Conservation (phyloP, 2,329 filamentous ascomycete species). For the Xylariales sp. region DNA sequence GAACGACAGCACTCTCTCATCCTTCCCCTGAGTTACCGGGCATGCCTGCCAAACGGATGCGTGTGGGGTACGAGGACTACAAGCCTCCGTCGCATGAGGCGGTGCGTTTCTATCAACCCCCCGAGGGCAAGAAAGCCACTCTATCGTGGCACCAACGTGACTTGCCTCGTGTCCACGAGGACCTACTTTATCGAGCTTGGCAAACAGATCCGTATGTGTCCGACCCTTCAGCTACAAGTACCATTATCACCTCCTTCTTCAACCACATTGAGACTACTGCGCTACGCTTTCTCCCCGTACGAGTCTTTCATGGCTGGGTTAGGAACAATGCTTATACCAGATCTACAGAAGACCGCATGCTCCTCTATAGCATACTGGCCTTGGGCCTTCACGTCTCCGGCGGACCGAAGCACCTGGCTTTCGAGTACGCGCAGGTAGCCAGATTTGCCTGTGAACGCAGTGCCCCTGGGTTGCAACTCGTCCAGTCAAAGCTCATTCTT, state of each 20-base stretch:
- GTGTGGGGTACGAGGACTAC: slow-evolving; percentile 43
- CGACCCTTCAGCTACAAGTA: slow-evolving; percentile 35
- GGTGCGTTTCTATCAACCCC: slow-evolving; percentile 19
- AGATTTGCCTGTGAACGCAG: too few species aligned
- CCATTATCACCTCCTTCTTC: slow-evolving; percentile 38
- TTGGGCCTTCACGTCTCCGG: slow-evolving; percentile 37
- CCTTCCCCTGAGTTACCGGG: slow-evolving; percentile 24
- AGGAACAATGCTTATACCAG: slow-evolving; percentile 28
- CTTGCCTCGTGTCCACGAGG: slow-evolving; percentile 44
- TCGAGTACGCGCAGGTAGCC: too few species aligned
- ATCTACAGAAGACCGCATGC: slow-evolving; percentile 40
- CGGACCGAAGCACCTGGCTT: too few species aligned
- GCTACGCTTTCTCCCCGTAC: slow-evolving; percentile 38
- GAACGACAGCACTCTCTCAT: slow-evolving; percentile 28
- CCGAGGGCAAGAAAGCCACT: slow-evolving; percentile 33
- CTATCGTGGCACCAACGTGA: slow-evolving; percentile 36
- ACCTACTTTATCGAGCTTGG: slow-evolving; percentile 45
- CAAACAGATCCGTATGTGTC: slow-evolving; percentile 44
- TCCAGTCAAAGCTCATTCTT: too few species aligned
- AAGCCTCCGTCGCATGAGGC: slow-evolving; percentile 27
- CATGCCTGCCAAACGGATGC: slow-evolving; percentile 43
- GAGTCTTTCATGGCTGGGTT: slow-evolving; percentile 34
- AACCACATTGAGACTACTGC: too few species aligned
- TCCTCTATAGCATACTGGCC: slow-evolving; percentile 41
- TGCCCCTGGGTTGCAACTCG: too few species aligned